Evolutionary conservation across 768 basidiomycete species (phyloP), one percentile per base, ranked within the genome.

Genomic region (Myochromella boudieri): DNA sequence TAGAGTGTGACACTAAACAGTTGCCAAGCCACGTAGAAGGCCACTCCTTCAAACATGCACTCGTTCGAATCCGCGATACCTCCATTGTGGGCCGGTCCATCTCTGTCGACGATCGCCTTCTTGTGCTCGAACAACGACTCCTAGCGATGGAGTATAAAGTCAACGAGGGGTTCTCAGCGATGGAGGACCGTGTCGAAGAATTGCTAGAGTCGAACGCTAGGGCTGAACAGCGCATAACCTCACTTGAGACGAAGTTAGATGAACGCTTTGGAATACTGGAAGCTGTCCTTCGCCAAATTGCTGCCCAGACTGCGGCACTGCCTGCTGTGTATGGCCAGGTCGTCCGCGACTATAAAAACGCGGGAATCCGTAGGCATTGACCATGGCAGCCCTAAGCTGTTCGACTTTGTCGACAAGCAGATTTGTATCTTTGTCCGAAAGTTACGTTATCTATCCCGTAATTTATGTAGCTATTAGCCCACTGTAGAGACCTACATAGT

Each of bases 81-180:
- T 34, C 33, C 6, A 12, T 34, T 6, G 18, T n/a, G 18, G 33
- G 33, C 14, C 14, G 18, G 33, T 34, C 33, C n/a, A 17, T n/a
- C 33, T n/a, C 14, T 14, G 18, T 17, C 33, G 33, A 34, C 5
- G 33, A 34, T 5, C 33, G 33, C 14, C 49, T 64, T 17, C 42
- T 51, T 3, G 55, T 60, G 22, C 60, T 69, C 0, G 66, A 68
- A 27, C 62, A 61, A 44, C 61, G 63, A 7, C 45, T 70, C 20
- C 43, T 58, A 4, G 52, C 46, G 12, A 44, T 68, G 32, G 67
- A 68, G 46, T 55, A 58, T 31, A 68, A 61, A 31, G 41, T 68
- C 8, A 43, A 57, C 0, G 54, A 62, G 6, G 53, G 62, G n/a
- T 59, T 66, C 22, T 53, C 62, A 12, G 47, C 58, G 6, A 59